A percentile compares a stretch with the other conserved stretches of the same genome.
Conservation (phyloP, 2,329 filamentous ascomycete genomes). For the Bipolaris sorokiniana region DNA sequence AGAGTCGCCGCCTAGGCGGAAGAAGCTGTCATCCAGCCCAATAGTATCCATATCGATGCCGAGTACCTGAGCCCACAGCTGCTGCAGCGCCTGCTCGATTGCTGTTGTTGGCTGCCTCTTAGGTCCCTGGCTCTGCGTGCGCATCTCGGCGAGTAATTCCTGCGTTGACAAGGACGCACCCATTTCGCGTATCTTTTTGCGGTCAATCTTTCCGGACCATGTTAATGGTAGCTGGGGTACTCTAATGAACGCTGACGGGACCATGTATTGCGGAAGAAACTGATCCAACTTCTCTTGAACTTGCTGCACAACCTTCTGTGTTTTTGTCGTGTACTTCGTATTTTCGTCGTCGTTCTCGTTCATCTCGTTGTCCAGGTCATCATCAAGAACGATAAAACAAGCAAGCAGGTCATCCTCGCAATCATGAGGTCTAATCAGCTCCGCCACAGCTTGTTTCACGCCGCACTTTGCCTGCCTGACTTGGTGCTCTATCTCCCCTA, state of each 20-base stretch:
- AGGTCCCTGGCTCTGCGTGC: neutral
- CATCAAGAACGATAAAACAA: no score
- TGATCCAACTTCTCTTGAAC: neutral
- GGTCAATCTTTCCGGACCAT: constrained; percentile 52
- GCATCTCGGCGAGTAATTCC: constrained; percentile 3
- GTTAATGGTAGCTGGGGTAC: constrained; percentile 53
- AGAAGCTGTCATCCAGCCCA: constrained; percentile 17
- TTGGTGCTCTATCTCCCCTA: constrained; percentile 22
- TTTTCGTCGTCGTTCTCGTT: neutral
- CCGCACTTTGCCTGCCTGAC: neutral
- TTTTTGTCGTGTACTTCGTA: neutral
- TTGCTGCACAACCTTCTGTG: neutral
- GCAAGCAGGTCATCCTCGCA: neutral
- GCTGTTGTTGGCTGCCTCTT: neutral
- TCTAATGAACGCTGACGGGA: constrained; percentile 53
- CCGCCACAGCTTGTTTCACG: neutral
- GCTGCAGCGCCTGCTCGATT: neutral
- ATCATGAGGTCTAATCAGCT: neutral
- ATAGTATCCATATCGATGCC: constrained; percentile 9
- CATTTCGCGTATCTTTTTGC: constrained; percentile 26
- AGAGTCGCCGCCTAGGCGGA: constrained; percentile 19
- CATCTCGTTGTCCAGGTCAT: neutral
- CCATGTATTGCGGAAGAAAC: constrained; percentile 40
- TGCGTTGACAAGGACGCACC: constrained; percentile 6
- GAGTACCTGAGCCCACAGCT: constrained; percentile 10